phyloP scores from a whole-genome alignment of 73 alveolate genomes.

The Urostyla sp. region DNA sequence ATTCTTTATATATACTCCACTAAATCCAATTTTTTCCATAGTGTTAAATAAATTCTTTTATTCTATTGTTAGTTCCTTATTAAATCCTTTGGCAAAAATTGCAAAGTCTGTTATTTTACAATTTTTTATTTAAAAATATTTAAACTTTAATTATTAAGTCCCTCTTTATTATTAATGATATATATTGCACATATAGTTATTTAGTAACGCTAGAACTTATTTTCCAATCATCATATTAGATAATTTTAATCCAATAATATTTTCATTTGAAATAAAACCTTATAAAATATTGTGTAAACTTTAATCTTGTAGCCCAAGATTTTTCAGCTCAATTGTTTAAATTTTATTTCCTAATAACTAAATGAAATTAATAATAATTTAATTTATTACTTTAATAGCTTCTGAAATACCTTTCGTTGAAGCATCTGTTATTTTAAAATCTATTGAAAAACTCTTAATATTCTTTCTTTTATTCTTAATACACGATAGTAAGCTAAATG shows the following conservation, averaged over 20 bases:
- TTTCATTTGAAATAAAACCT: too few relatives aligned
- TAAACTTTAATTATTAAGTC: too few relatives aligned
- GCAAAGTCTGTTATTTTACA: too few relatives aligned
- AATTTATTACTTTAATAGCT: slow-evolving; percentile 16
- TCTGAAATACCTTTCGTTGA: slow-evolving; percentile 24
- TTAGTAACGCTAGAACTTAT: too few relatives aligned
- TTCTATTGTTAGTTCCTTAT: too few relatives aligned
- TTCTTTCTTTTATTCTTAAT: neutral
- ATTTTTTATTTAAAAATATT: too few relatives aligned
- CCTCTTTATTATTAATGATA: too few relatives aligned
- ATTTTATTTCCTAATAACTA: neutral
- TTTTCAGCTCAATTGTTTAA: neutral
- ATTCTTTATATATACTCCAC: neutral
- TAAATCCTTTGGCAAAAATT: too few relatives aligned
- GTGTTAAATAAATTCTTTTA: too few relatives aligned
- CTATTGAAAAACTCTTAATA: neutral
- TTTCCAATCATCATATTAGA: too few relatives aligned
- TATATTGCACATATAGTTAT: too few relatives aligned
- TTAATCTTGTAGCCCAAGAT: neutral
- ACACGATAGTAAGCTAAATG: slow-evolving; percentile 27
- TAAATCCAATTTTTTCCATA: neutral
- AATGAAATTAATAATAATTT: neutral
- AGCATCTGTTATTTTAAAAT: slow-evolving; percentile 27
- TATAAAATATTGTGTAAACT: neutral
- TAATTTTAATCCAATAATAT: too few relatives aligned